Conservation (phyloP, 148 eudicot species). For the Vaccinium corymbosum region DNA sequence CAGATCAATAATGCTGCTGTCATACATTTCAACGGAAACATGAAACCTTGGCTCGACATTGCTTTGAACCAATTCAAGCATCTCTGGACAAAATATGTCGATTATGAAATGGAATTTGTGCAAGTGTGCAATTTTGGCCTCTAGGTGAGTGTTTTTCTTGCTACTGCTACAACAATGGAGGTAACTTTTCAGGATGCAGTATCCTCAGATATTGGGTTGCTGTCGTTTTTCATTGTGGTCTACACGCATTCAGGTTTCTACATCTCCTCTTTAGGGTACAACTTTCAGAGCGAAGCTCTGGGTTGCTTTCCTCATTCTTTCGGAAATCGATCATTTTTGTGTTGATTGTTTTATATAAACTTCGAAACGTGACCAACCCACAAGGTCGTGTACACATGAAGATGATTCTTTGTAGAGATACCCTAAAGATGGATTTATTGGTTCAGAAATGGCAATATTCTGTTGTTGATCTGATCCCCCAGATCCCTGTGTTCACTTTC, state of each 20-base stretch:
- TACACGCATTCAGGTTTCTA: background rate
- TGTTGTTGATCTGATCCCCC: conserved; percentile 10
- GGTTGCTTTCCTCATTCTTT: conserved; percentile 17
- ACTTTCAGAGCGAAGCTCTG: conserved; percentile 30
- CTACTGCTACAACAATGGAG: conserved; percentile 25
- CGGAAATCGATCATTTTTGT: background rate
- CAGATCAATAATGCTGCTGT: conserved; percentile 82
- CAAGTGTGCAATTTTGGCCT: conserved; percentile 93
- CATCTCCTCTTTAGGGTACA: conserved; percentile 12
- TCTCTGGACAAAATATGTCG: conserved; percentile 82
- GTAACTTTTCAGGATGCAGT: conserved; percentile 20
- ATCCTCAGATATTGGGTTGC: background rate
- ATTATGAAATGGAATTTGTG: conserved; percentile 78
- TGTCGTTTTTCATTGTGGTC: conserved; percentile 12
- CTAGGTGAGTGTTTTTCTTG: conserved; percentile 28
- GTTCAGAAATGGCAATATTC: background rate
- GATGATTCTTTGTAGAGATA: conserved; percentile 30
- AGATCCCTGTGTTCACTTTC: background rate
- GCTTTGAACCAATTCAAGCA: conserved; percentile 76
- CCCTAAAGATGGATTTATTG: conserved; percentile 15
- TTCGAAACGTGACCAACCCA: conserved; percentile 6
- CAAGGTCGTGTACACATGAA: conserved; percentile 14
- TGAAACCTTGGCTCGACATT: conserved; percentile 96
- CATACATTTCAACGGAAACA: conserved; percentile 88
- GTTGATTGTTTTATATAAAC: conserved; percentile 13